Conservation (phyloP, 2,329 filamentous ascomycete species). For the Albifimbria verrucaria region DNA sequence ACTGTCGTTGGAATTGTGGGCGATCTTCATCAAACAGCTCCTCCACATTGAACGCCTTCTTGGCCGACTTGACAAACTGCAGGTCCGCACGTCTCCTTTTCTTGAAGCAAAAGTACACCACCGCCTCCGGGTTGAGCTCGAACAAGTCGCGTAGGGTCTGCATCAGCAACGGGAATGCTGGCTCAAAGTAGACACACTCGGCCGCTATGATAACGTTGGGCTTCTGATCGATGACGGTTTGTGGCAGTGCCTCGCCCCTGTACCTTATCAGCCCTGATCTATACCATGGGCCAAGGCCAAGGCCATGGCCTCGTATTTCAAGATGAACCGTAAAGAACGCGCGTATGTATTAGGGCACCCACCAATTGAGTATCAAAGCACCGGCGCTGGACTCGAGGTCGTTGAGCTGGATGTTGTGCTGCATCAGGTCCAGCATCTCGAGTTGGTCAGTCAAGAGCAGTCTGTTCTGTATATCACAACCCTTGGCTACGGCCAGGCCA, state of each 20-base stretch:
- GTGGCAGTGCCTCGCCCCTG: constrained; percentile 60
- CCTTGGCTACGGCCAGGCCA: constrained; percentile 59
- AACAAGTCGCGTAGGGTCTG: constrained; percentile 74
- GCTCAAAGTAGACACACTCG: constrained; percentile 97
- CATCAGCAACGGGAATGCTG: constrained; percentile 84
- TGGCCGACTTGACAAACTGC: constrained; percentile 69
- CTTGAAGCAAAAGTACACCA: constrained; percentile 88
- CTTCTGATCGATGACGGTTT: constrained; percentile 48
- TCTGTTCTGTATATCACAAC: constrained; percentile 48
- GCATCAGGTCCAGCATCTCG: constrained; percentile 82
- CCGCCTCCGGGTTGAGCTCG: constrained; percentile 62
- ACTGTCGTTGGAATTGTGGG: constrained; percentile 53
- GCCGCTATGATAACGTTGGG: constrained; percentile 88
- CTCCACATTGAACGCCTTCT: constrained; percentile 61
- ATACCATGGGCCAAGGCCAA: no score
- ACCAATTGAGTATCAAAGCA: constrained; percentile 80
- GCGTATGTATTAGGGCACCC: constrained; percentile 23
- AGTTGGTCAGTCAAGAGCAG: constrained; percentile 82
- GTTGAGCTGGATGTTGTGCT: constrained; percentile 84
- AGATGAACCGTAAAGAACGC: not conserved
- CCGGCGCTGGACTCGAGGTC: constrained; percentile 59
- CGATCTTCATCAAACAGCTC: constrained; percentile 62
- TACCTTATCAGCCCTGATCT: not conserved
- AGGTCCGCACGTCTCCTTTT: constrained; percentile 79
- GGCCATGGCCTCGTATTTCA: not conserved